phyloP scores from a whole-genome alignment of 1,284 basidiomycete genomes.

The Naganishia albida region DNA sequence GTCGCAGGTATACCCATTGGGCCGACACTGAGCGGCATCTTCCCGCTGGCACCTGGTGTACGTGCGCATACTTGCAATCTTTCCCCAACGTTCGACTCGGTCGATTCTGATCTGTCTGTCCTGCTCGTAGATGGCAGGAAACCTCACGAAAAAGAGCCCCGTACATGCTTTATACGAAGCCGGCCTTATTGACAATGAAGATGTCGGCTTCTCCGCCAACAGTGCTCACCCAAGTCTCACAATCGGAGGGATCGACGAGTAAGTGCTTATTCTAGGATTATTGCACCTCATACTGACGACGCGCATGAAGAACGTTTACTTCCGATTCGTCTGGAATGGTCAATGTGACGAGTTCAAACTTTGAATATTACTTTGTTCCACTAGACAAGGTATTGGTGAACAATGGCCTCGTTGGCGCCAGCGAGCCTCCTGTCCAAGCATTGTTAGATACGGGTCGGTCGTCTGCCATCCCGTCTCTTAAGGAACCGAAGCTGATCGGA shows the following conservation, averaged over 20 bases:
- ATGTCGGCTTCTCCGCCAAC: conserved; percentile 9
- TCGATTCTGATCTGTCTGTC: too few species aligned
- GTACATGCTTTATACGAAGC: not conserved
- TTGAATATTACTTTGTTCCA: conserved; percentile 2
- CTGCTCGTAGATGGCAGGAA: not conserved
- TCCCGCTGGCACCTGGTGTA: conserved; percentile 6
- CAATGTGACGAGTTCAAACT: not conserved
- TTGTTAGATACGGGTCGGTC: conserved; percentile 1
- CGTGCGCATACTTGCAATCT: not conserved
- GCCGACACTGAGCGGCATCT: not conserved
- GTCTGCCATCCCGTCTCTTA: not conserved
- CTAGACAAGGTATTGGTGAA: not conserved
- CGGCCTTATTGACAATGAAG: conserved; percentile 4
- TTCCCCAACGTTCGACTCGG: too few species aligned
- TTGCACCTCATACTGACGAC: not conserved
- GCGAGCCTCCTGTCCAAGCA: not conserved
- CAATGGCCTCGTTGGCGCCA: not conserved
- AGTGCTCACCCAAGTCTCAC: conserved; percentile 1
- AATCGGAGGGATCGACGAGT: conserved; percentile 10
- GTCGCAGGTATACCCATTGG: not conserved
- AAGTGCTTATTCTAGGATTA: not conserved
- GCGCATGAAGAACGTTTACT: not conserved
- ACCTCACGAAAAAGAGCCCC: conserved; percentile 1
- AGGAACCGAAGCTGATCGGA: not conserved
- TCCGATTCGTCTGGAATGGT: not conserved